phyloP scores from a whole-genome alignment of 805 yeast genomes.

The Kockiozyma suomiensis region DNA sequence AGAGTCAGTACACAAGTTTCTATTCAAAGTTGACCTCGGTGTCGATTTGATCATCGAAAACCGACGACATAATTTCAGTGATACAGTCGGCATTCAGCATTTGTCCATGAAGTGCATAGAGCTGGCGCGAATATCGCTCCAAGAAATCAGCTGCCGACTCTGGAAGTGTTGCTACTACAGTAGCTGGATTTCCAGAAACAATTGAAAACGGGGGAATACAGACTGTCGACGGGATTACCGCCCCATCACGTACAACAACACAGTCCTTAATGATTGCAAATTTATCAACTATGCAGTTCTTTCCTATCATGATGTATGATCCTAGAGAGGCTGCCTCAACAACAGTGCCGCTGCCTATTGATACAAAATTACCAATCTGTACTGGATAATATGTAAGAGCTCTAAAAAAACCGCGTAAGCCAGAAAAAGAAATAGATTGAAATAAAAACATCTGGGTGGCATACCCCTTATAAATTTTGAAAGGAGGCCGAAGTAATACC shows the following conservation, averaged over 20 bases:
- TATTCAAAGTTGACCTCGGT: background rate
- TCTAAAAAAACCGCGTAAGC: background rate
- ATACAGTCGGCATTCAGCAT: background rate
- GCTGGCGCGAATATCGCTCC: conserved; percentile 39
- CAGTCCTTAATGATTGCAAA: conserved; percentile 46
- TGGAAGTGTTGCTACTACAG: conserved; percentile 37
- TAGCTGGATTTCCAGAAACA: conserved; percentile 40
- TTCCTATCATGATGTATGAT: conserved; percentile 44
- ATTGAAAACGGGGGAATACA: conserved; percentile 44
- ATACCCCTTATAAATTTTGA: conserved; percentile 30
- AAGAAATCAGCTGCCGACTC: conserved; percentile 41
- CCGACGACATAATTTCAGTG: conserved; percentile 1
- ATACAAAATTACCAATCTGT: conserved; percentile 45
- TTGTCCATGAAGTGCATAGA: conserved; percentile 32
- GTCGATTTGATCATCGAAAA: conserved; percentile 19
- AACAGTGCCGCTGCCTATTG: conserved; percentile 40
- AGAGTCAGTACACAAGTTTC: too few relatives aligned
- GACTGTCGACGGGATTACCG: conserved; percentile 43
- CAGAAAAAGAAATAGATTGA: background rate
- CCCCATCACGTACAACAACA: conserved; percentile 40
- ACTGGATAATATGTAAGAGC: conserved; percentile 40
- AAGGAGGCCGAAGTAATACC: conserved; percentile 42
- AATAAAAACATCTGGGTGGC: background rate
- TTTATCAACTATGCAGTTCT: conserved; percentile 40
- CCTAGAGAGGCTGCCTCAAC: conserved; percentile 48